These are phyloP conservation scores for Globisporangium mamillatum DNA, from an alignment of 352 stramenopile genomes.

Conservation along the genomic window DNA sequence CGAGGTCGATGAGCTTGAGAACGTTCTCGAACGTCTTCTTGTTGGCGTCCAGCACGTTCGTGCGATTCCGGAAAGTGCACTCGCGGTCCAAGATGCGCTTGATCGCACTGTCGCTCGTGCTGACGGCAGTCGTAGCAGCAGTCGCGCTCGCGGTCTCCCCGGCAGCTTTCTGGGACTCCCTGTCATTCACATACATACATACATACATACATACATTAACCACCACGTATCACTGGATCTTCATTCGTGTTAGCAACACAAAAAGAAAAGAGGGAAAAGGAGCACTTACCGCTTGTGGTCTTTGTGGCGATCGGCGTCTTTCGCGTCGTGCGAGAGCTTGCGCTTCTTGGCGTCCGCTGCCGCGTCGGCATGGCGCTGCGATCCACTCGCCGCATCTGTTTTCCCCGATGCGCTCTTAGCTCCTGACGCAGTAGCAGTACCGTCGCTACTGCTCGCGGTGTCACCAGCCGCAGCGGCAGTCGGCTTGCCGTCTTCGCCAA, in stretches of 20 bases:
- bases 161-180: slow-evolving; percentile 29
- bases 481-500: slow-evolving; percentile 22
- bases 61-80: slow-evolving; percentile 60
- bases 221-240: not conserved
- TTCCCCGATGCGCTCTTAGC: slow-evolving; percentile 15
- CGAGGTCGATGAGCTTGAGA: slow-evolving; percentile 71
- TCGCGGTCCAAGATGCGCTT: slow-evolving; percentile 72
- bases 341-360: slow-evolving; percentile 36
- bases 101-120: slow-evolving; percentile 39
- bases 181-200: not conserved
- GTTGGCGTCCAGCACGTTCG: slow-evolving; percentile 68
- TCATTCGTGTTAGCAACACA: not conserved
- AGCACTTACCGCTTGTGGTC: slow-evolving; percentile 33
- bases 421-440: not conserved
- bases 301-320: slow-evolving; percentile 31
- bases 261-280: not conserved
- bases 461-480: slow-evolving; percentile 1
- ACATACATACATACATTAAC: not conserved
- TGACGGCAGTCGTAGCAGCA: not conserved
- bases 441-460: not conserved
- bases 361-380: not conserved
- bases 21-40: slow-evolving; percentile 86
- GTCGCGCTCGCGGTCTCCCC: slow-evolving; percentile 14
- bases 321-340: slow-evolving; percentile 32
- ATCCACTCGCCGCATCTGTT: slow-evolving; percentile 10